A percentile compares a stretch with the other conserved stretches of the same genome.
Conservation (phyloP, 1,284 basidiomycete genomes). For the Bondarzewia mesenterica region DNA sequence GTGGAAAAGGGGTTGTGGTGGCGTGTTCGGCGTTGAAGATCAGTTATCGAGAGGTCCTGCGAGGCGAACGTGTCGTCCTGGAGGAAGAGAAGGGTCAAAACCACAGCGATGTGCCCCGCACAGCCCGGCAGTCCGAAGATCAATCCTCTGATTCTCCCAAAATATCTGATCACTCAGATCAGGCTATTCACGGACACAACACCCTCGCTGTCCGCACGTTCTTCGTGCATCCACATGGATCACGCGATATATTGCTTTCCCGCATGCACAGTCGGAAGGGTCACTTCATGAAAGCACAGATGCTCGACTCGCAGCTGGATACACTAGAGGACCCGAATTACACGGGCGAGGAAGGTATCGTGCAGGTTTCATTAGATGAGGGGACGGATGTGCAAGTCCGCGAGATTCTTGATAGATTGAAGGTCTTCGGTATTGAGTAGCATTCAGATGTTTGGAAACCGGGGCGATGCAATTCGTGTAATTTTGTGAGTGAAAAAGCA, state of each 20-base stretch:
- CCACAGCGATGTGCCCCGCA: background rate
- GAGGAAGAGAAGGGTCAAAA: background rate
- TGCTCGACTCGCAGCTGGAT: slow-evolving; percentile 82
- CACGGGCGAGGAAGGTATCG: slow-evolving; percentile 55
- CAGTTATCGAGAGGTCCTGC: slow-evolving; percentile 76
- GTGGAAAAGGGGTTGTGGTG: slow-evolving; percentile 53
- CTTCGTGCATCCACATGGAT: slow-evolving; percentile 81
- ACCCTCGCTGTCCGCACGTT: slow-evolving; percentile 45
- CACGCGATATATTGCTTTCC: slow-evolving; percentile 51
- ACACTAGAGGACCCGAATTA: slow-evolving; percentile 71
- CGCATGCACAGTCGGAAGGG: slow-evolving; percentile 67
- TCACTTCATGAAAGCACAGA: slow-evolving; percentile 86
- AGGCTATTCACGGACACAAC: slow-evolving; percentile 12
- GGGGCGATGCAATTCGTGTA: too few relatives aligned
- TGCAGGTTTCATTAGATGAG: slow-evolving; percentile 53
- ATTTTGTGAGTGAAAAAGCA: too few relatives aligned
- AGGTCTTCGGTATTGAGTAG: background rate
- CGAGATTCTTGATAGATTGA: slow-evolving; percentile 18
- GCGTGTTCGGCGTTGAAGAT: slow-evolving; percentile 84
- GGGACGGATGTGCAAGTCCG: slow-evolving; percentile 52
- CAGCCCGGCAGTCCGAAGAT: background rate
- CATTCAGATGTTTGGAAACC: background rate
- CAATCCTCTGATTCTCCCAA: too few relatives aligned
- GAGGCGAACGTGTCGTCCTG: slow-evolving; percentile 33
- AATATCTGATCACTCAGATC: background rate